Base-by-base conservation (phyloP, 495 filamentous ascomycete genomes). In the Hyaloscypha variabilis region DNA sequence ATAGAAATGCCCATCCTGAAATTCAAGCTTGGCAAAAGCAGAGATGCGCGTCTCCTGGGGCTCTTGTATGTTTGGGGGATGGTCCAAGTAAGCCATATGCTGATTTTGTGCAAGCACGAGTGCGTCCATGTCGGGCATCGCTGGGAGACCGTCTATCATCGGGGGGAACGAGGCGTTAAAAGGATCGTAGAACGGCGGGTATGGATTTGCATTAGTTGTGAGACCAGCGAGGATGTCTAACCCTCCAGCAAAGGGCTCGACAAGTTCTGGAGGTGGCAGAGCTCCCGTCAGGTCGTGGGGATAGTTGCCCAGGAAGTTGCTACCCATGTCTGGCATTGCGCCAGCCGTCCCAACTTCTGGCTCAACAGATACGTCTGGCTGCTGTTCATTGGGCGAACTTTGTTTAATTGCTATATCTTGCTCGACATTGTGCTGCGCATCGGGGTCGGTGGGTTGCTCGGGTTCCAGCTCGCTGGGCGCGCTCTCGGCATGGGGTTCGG, bases 1-100 rank as follows among this genome's bases (percentile, higher is more conserved):
- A 72, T 90, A 91, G 72, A 89, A 92, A 70, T 87, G 82, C 17
- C 88, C 88, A 76, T 92, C 89, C 39, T 83, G 79, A 72, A 92
- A 91, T 67, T 86, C 83, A 29, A 92, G 79, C 73, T 88, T 91
- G 34, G 89, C 89, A 76, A 85, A 91, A 29, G 86, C 89, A 26
- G 60, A 42, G n/a, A 77, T 71, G 14, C 62, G 55, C 8, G 62
- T 60, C 21, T 64, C 64, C 24, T 61, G 61, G 8, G 28, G 61
- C 23, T 68, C 63, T 11, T 58, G 24, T 23, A 54, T 26, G 14
- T 68, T 39, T 39, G 65, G 64, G 8, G 70, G 60, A 11, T 31
- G 56, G n/a, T 66, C 64, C n/a, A 67, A 30, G 29, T 34, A 61
- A 10, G 57, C 62, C n/a, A n/a, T n/a, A n/a, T n/a, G n/a, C n/a